A percentile compares a stretch with the other conserved stretches of the same genome.
These are phyloP conservation scores for Onygenales sp. DNA, from an alignment of 2,329 filamentous ascomycete species.

Conservation along the genomic window DNA sequence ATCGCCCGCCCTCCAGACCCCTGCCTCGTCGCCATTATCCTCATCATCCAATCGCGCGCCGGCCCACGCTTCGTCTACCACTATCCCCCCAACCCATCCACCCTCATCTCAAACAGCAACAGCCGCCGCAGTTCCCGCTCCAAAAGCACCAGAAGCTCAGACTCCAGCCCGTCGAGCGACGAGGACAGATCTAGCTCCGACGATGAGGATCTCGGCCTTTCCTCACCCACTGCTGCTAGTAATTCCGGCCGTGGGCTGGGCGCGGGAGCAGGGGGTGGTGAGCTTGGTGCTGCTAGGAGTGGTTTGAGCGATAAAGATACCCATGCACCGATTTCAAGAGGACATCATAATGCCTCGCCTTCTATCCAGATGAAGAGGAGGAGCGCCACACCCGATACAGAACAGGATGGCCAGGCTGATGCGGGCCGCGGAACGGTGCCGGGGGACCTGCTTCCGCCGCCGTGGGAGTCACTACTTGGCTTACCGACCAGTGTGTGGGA, in stretches of 20 bases:
- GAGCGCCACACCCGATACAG: background rate
- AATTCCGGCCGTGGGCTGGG: background rate
- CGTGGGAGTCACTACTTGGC: conserved; percentile 57
- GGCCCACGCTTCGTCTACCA: conserved; percentile 80
- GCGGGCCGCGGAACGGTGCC: conserved; percentile 19
- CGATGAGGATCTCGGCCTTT: conserved; percentile 18
- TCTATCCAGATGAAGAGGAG: background rate
- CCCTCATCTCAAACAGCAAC: conserved; percentile 3
- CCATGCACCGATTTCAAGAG: background rate
- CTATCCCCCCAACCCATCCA: conserved; percentile 55
- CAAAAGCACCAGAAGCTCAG: conserved; percentile 23
- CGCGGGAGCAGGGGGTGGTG: background rate
- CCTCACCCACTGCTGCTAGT: background rate
- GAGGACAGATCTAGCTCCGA: conserved; percentile 29
- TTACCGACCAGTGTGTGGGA: conserved; percentile 69
- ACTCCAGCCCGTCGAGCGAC: conserved; percentile 29
- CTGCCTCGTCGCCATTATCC: conserved; percentile 58
- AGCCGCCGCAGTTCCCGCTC: conserved; percentile 25
- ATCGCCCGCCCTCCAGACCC: conserved; percentile 42
- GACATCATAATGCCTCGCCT: background rate
- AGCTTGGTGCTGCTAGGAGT: background rate
- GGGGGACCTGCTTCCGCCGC: conserved; percentile 17
- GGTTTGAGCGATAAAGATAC: background rate
- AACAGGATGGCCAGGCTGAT: conserved; percentile 12
- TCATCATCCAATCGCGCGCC: conserved; percentile 66